Percentiles rank a stretch among this genome's conserved stretches.
Conservation (phyloP, 768 basidiomycete species). For the Melanogaster broomeanus region DNA sequence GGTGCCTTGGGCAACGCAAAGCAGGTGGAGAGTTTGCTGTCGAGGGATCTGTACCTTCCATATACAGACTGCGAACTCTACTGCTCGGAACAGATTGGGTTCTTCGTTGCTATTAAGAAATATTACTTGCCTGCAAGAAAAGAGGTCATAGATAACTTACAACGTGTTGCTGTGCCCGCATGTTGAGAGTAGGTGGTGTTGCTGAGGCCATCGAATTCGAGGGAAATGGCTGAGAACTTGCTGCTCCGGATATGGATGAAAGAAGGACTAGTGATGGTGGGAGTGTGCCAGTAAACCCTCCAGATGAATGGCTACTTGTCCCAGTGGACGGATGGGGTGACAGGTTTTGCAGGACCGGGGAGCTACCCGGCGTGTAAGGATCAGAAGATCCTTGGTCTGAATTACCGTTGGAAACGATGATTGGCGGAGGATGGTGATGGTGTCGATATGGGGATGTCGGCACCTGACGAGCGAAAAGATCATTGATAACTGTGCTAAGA, state of each 20-base stretch:
- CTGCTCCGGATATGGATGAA: constrained; percentile 28
- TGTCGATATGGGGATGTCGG: constrained; percentile 42
- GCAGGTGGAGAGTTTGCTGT: constrained; percentile 64
- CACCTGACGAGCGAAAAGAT: constrained; percentile 74
- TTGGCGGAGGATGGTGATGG: constrained; percentile 37
- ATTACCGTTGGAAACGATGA: constrained; percentile 28
- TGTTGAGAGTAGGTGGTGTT: background rate
- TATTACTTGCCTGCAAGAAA: background rate
- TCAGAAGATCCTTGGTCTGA: constrained; percentile 28
- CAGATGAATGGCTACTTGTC: constrained; percentile 19
- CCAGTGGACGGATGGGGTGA: constrained; percentile 27
- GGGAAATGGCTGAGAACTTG: constrained; percentile 5
- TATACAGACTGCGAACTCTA: constrained; percentile 54
- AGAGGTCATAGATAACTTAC: constrained; percentile 11
- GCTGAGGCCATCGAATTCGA: constrained; percentile 3
- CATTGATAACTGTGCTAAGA: constrained; percentile 76
- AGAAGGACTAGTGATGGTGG: constrained; percentile 31
- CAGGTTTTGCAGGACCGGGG: constrained; percentile 21
- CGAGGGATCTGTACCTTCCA: constrained; percentile 59
- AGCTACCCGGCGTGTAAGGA: constrained; percentile 18
- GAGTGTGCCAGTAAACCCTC: constrained; percentile 17
- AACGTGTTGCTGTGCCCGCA: constrained; percentile 9
- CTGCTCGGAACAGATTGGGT: constrained; percentile 32
- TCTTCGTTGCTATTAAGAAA: constrained; percentile 9
- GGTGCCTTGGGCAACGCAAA: constrained; percentile 70